Evolutionary conservation across 169 alveolate species (phyloP), one percentile per base, ranked within the genome.

Genomic region (Cyclospora cayetanensis): DNA sequence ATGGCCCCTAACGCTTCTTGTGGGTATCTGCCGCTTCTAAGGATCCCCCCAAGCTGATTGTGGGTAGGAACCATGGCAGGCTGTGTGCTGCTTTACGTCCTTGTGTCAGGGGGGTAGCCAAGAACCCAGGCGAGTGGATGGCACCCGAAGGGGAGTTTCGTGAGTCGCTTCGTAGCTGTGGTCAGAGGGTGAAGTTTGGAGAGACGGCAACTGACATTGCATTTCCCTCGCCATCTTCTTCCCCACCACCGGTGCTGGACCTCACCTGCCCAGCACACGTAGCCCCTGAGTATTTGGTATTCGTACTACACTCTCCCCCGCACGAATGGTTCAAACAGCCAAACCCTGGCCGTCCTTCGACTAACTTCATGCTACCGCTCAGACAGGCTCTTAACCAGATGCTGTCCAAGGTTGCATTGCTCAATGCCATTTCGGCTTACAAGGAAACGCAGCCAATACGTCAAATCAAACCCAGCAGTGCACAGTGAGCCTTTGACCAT

Each of bases 291-390:
- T 87, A 50, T 65, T 18, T 87, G 66, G 63, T 55, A 53, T 87
- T 87, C 42, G 86, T 87, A 31, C 39, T 87, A n/a, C 87, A 70
- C 79, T 46, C 92, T 25, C 85, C 83, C 55, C 72, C 68, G 27
- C 29, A 70, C 52, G 92, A 87, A 41, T 87, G 92, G 92, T 66
- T 87, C 42, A 74, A 76, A 39, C 92, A 87, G 76, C 77, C 82
- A 41, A 34, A 39, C 29, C 85, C 72, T 34, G 87, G 92, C 68
- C 43, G 89, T n/a, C 89, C 89, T 22, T 80, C 89, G 31, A 80
- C 89, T 46, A 87, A 87, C 72, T 55, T 87, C 79, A 37, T 72
- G 65, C 53, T 87, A n/a, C 65, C 79, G 5, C 86, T 87, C 11
- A 74, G 53, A 39, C 86, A 87, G 20, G 63, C 52, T 1, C 66